Conservation (phyloP, 169 alveolate genomes). For the Plasmodium relictum region DNA sequence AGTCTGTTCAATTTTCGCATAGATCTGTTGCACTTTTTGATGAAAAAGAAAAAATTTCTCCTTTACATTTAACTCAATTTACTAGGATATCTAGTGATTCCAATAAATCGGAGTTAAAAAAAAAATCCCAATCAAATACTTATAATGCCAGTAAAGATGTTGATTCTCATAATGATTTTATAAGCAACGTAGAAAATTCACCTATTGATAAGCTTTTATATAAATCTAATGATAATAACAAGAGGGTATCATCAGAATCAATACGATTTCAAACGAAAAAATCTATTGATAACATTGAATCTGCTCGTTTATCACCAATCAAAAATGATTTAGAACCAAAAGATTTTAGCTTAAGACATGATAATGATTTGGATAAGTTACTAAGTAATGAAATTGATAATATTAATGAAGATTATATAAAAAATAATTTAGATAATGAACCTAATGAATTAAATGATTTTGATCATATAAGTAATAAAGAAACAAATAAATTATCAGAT, state of each 20-base stretch:
- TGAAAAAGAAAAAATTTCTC: conserved; percentile 63
- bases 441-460: conserved; percentile 4
- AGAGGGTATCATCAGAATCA: conserved; percentile 31
- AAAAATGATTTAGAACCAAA: background rate
- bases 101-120: conserved; percentile 31
- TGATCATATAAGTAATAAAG: background rate
- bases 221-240: background rate
- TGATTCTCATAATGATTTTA: background rate
- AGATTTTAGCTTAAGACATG: background rate
- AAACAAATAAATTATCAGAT: background rate
- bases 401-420: conserved; percentile 17
- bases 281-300: conserved; percentile 24
- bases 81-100: conserved; percentile 76
- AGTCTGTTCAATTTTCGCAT: conserved; percentile 71
- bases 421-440: background rate
- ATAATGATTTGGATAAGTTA: conserved; percentile 8
- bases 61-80: conserved; percentile 60
- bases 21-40: conserved; percentile 69
- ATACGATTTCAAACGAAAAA: conserved; percentile 30
- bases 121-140: conserved; percentile 27
- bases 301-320: conserved; percentile 51
- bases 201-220: conserved; percentile 65
- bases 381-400: conserved; percentile 12
- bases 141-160: background rate
- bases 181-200: conserved; percentile 5